A percentile compares a stretch with the other conserved stretches of the same genome.
These are phyloP conservation scores for Chlorophyllum brunneum DNA, from an alignment of 768 basidiomycete genomes.

Conservation along the genomic window DNA sequence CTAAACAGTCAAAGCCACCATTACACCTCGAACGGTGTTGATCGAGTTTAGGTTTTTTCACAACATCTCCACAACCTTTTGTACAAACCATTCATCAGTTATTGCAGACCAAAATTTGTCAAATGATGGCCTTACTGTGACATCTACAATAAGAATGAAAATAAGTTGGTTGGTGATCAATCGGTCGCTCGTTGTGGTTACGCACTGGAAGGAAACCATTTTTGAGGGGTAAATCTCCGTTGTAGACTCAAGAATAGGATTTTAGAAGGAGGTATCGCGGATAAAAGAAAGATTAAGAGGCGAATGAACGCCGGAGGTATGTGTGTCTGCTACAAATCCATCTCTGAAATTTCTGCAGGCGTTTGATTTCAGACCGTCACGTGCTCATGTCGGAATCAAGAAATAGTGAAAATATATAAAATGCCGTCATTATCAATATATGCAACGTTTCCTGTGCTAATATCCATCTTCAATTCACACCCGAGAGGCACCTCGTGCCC, in stretches of 20 bases:
- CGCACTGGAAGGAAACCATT: conserved; percentile 32
- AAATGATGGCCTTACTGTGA: conserved; percentile 47
- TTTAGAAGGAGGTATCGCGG: not conserved
- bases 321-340: not conserved
- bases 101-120: not conserved
- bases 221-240: not conserved
- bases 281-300: not conserved
- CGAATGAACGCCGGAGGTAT: not conserved
- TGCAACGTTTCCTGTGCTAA: too few species aligned
- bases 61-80: conserved; percentile 75
- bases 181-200: not conserved
- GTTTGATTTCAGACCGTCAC: too few species aligned
- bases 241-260: not conserved
- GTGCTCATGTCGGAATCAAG: too few species aligned
- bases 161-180: not conserved
- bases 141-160: conserved; percentile 42
- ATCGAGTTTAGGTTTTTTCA: conserved; percentile 93
- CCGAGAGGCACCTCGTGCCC: too few species aligned
- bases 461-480: too few species aligned
- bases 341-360: not conserved
- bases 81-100: not conserved
- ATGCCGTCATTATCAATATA: too few species aligned
- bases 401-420: too few species aligned
- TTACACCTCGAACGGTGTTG: conserved; percentile 64
- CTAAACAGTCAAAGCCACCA: conserved; percentile 75